A percentile compares a stretch with the other conserved stretches of the same genome.
phyloP scores from a whole-genome alignment of 164 flowering plant species.

The Umbellularia californica region DNA sequence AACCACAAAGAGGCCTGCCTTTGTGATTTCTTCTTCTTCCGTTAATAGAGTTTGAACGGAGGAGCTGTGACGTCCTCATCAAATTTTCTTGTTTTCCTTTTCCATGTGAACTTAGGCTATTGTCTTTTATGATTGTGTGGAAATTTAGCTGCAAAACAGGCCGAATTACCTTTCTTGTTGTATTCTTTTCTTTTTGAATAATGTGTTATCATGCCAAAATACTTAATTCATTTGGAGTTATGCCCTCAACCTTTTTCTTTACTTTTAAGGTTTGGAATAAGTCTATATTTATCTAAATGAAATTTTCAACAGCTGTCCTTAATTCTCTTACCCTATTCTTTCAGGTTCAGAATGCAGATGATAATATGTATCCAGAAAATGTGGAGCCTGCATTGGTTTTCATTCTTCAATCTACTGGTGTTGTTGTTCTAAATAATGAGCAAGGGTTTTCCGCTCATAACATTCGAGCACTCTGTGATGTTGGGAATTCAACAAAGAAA shows the following conservation, averaged over 20 bases:
- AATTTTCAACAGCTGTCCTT: not conserved
- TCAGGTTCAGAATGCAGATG: conserved; percentile 99
- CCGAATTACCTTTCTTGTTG: not conserved
- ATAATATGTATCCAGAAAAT: conserved; percentile 59
- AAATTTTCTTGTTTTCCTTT: no score
- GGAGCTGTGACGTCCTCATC: no score
- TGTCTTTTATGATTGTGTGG: not conserved
- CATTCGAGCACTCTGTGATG: conserved; percentile 96
- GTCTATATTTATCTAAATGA: not conserved
- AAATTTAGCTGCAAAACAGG: not conserved
- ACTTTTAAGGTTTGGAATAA: not conserved
- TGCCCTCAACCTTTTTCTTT: not conserved
- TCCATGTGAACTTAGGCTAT: not conserved
- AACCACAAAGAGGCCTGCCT: no score
- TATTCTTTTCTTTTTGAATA: not conserved
- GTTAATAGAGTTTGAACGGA: no score
- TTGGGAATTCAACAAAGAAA: conserved; percentile 90
- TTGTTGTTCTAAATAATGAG: conserved; percentile 82
- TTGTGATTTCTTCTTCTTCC: not conserved
- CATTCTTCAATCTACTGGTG: conserved; percentile 63
- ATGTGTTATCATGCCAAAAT: not conserved
- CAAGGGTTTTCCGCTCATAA: conserved; percentile 74
- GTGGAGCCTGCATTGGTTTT: conserved; percentile 83
- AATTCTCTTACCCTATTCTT: not conserved
- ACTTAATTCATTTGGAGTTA: not conserved